phyloP scores from a whole-genome alignment of 345 rosid species.

The Aquilaria sinensis region DNA sequence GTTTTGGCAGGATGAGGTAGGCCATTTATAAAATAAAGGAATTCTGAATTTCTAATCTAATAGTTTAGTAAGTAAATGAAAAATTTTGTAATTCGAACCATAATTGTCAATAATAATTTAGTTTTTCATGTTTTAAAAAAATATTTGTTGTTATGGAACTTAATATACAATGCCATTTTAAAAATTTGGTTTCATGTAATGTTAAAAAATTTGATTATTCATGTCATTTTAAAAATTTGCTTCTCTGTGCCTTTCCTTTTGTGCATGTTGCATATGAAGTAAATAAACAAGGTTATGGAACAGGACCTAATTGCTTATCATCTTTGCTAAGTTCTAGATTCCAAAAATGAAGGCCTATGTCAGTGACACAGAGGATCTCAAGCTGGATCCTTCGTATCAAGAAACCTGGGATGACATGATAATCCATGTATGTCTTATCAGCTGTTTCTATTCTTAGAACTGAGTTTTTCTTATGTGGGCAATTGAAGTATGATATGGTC shows the following conservation, averaged over 20 bases:
- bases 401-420: slow-evolving; percentile 99
- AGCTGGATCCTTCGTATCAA: slow-evolving; percentile 84
- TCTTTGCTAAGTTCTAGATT: slow-evolving; percentile 93
- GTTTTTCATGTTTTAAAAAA: background rate
- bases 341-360: slow-evolving; percentile 99
- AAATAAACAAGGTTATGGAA: slow-evolving; percentile 8
- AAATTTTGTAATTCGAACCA: too few relatives aligned
- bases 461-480: too few relatives aligned
- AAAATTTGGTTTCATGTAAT: too few relatives aligned
- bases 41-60: slow-evolving; percentile 1
- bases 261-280: slow-evolving; percentile 3
- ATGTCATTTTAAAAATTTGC: too few relatives aligned
- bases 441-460: background rate
- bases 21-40: slow-evolving; percentile 2
- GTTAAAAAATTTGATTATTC: too few relatives aligned
- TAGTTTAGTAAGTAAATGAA: too few relatives aligned
- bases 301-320: slow-evolving; percentile 38
- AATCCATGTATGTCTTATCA: slow-evolving; percentile 56
- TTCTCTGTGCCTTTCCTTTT: background rate
- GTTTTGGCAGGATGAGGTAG: slow-evolving; percentile 99
- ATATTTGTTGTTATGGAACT: background rate
- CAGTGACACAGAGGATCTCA: slow-evolving; percentile 90
- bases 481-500: too few relatives aligned
- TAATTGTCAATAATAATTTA: too few relatives aligned
- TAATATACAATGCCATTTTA: background rate